Evolutionary conservation across 164 flowering plant species (phyloP), one percentile per base, ranked within the genome.

Genomic region (Vitis labrusca): DNA sequence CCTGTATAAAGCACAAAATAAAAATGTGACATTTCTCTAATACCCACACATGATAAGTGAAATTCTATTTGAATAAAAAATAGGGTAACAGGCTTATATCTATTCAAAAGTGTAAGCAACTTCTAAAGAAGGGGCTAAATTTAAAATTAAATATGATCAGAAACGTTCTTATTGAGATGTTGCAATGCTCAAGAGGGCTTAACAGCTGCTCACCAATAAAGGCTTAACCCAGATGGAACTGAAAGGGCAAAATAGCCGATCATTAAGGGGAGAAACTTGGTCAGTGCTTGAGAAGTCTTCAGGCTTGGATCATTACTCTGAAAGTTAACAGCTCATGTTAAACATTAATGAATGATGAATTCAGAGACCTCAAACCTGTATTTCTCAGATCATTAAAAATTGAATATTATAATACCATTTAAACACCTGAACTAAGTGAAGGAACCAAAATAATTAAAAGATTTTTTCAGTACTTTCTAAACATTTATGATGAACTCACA

Each of bases 221-320:
- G 97, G 70, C 97, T 90, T 69, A 95, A 84, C 69, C 99, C 99
- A 64, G 99, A 93, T 76, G 99, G 98, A 72, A 95, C 99, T 48
- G 99, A 95, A 53, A 95, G 91, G 68, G 99, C 73, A 83, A 95
- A 95, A 70, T 95, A 95, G 63, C 99, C 99, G 70, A 95, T 89
- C 97, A 95, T 80, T 29, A 95, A 71, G 0, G 98, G 99, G 32
- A 95, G 86, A 69, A 93, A 69, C 54, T 88, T 83, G 14, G 97
- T 87, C 64, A 93, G n/a, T 69, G 85, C 93, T 82, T 86, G 98
- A 75, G 98, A 86, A 64, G 50, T 85, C 88, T 93, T 95, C 85
- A 84, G 54, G 74, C 77, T 88, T 68, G 99, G 97, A 84, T 95
- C 97, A 79, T 87, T 76, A 74, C 69, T 80, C 97, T 92, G 90